phyloP scores from a whole-genome alignment of 2,329 filamentous ascomycete species.

The Nigrospora oryzae region DNA sequence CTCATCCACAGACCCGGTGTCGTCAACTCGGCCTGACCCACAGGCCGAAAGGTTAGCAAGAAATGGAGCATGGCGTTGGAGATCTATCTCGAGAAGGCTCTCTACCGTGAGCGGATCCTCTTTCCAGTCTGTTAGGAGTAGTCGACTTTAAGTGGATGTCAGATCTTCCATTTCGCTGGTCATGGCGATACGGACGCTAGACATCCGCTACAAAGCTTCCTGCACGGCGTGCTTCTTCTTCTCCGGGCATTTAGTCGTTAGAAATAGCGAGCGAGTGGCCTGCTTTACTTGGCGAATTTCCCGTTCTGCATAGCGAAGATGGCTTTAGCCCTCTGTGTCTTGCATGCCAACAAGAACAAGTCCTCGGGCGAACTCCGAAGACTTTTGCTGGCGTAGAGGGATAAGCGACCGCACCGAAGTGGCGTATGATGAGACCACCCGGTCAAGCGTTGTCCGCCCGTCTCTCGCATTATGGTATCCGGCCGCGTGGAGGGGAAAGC shows the following conservation, averaged over 20 bases:
- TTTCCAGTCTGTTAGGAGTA: slow-evolving; percentile 10
- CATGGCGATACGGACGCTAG: slow-evolving; percentile 19
- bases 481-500: slow-evolving; percentile 25
- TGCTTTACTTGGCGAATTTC: no score
- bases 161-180: slow-evolving; percentile 33
- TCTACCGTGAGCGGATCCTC: slow-evolving; percentile 7
- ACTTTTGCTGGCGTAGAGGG: slow-evolving; percentile 10
- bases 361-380: no score
- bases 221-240: slow-evolving; percentile 14
- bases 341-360: not conserved
- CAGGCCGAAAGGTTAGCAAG: slow-evolving; percentile 30
- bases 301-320: no score
- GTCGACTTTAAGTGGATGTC: slow-evolving; percentile 11
- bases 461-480: slow-evolving; percentile 15
- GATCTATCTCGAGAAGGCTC: slow-evolving; percentile 6
- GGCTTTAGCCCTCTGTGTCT: no score
- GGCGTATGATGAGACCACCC: slow-evolving; percentile 28
- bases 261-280: no score
- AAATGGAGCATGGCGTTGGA: slow-evolving; percentile 13
- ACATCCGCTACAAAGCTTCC: slow-evolving; percentile 11
- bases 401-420: slow-evolving; percentile 23
- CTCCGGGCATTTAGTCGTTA: no score
- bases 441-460: slow-evolving; percentile 16
- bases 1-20: slow-evolving; percentile 22
- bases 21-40: slow-evolving; percentile 16